Evolutionary conservation across 2,329 filamentous ascomycete species (phyloP), one percentile per base, ranked within the genome.

Genomic region (Scortechinia acanthostroma): DNA sequence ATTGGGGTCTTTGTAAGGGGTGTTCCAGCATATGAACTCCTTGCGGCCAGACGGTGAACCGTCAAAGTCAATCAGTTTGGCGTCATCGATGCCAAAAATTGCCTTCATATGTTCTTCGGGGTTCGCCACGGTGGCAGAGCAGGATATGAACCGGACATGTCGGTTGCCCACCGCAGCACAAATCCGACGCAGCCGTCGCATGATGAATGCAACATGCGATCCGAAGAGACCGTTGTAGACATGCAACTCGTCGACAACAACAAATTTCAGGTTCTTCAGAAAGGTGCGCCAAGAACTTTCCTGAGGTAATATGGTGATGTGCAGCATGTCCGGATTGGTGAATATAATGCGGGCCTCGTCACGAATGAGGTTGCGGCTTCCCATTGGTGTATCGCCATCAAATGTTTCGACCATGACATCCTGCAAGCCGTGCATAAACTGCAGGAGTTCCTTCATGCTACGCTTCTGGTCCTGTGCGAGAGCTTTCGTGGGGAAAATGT

Each of bases 11-110:
- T 90, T 94, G 62, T 81, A 95, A 0, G 93, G 93, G 0, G 91
- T 96, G 55, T 98, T 97, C 93, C 93, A 98, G 62, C 91, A 97
- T 4, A 98, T 58, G 47, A 97, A 97, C 56, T 97, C 91, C 59
- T 97, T 97, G 19, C 89, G 76, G 0, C 91, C 89, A 4, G 89
- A 89, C 0, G 93, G 93, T 0, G 91, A 95, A 1, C 93, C 93
- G 58, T 98, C 93, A 55, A 87, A 91, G 56, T 96, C 90, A 1
- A 91, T 85, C 40, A 97, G 63, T 47, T 75, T 80, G 14, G 95
- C 88, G 50, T 91, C 73, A 0, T 90, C 77, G 4, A 95, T 76
- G 1, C 91, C 91, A 52, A 97, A 96, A n/a, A 98, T 86, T 0
- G 88, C 88, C 61, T 82, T 83, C 77, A 98, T 97, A 59, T 98